Evolutionary conservation across 495 filamentous ascomycete genomes (phyloP).

Genomic region (Penicillium ochrochloron): DNA sequence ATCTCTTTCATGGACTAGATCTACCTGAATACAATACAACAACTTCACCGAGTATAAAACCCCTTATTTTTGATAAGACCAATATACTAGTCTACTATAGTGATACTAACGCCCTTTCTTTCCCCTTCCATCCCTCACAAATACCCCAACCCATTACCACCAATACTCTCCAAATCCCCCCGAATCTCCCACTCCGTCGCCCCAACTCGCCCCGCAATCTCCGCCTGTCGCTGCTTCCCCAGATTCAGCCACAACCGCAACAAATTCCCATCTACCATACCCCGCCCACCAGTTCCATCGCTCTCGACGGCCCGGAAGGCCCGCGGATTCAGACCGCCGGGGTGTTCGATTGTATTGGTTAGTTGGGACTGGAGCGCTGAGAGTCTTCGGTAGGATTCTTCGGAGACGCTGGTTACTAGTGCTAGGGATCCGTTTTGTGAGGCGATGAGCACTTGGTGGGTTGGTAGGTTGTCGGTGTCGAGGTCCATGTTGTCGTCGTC

Average conservation of each 20-base stretch:
- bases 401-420: slow-evolving; percentile 75
- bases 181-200: slow-evolving; percentile 60
- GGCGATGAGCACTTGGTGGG: slow-evolving; percentile 68
- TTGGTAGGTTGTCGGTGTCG: slow-evolving; percentile 26
- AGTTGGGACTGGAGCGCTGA: slow-evolving; percentile 82
- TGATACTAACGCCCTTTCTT: no score
- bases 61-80: neutral
- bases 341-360: slow-evolving; percentile 71
- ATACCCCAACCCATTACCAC: slow-evolving; percentile 62
- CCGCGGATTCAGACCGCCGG: slow-evolving; percentile 80
- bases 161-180: slow-evolving; percentile 63
- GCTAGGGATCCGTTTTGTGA: slow-evolving; percentile 75
- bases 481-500: slow-evolving; percentile 47
- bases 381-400: slow-evolving; percentile 81
- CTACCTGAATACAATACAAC: no score
- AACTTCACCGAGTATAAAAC: neutral
- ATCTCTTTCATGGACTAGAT: neutral
- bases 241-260: slow-evolving; percentile 71
- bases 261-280: slow-evolving; percentile 66
- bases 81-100: neutral
- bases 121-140: slow-evolving; percentile 7
- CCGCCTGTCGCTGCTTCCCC: slow-evolving; percentile 65
- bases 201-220: slow-evolving; percentile 70
- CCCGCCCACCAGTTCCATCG: slow-evolving; percentile 55
- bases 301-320: slow-evolving; percentile 66